These are phyloP conservation scores for Metschnikowia cubensis DNA, from an alignment of 805 yeast species.

Conservation along the genomic window DNA sequence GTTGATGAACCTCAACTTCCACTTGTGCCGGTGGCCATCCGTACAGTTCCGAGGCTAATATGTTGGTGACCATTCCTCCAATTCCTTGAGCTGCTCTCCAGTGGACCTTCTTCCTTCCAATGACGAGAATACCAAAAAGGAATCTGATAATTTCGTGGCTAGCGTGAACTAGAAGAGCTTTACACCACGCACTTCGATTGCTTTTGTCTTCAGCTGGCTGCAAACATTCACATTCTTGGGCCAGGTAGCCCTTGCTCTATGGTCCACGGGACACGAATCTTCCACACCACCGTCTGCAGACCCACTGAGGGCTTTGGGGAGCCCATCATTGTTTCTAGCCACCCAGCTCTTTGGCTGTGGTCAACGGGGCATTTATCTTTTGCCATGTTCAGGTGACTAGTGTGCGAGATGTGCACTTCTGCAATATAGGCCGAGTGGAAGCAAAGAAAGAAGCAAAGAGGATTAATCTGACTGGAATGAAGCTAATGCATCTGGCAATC, in stretches of 20 bases:
- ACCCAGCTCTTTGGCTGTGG: conserved; percentile 14
- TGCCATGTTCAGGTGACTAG: conserved; percentile 3
- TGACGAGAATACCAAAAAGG: no score
- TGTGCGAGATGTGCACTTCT: not conserved
- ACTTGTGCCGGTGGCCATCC: no score
- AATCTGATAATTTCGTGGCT: no score
- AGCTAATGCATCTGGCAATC: no score
- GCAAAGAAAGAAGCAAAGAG: no score
- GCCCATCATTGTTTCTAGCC: conserved; percentile 15
- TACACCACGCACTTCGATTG: conserved; percentile 31
- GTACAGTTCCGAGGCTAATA: no score
- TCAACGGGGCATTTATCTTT: conserved; percentile 19
- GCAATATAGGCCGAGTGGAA: not conserved
- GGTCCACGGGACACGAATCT: conserved; percentile 63
- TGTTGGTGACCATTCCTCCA: no score
- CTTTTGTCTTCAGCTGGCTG: conserved; percentile 29
- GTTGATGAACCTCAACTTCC: no score
- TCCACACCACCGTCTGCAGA: not conserved
- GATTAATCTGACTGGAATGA: no score
- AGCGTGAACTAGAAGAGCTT: no score
- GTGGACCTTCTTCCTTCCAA: no score
- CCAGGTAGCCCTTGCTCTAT: conserved; percentile 58
- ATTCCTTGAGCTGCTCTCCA: no score
- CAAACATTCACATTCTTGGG: conserved; percentile 28
- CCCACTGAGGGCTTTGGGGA: not conserved